Percentiles rank a stretch among this genome's conserved stretches.
Evolutionary conservation across 257 asterid genomes (phyloP).

Genomic region (Linaria vulgaris): DNA sequence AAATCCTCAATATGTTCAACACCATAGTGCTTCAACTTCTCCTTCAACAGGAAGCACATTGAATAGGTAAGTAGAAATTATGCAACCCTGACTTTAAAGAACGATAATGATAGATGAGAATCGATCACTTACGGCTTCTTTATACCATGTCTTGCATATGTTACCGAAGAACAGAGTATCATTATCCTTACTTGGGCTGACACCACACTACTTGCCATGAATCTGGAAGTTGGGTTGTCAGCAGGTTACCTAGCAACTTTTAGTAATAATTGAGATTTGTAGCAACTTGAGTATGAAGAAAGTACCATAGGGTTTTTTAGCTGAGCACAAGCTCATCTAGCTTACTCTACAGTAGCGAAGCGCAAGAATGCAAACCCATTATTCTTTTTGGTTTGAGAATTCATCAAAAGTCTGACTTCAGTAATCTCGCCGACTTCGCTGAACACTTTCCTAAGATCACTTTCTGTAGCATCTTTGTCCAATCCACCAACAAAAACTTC

Average conservation of each 20-base stretch:
- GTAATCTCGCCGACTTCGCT: constrained; percentile 87
- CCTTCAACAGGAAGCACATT: too few relatives aligned
- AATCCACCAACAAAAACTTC: constrained; percentile 96
- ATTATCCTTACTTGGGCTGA: constrained; percentile 96
- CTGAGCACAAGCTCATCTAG: constrained; percentile 81
- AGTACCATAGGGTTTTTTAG: constrained; percentile 91
- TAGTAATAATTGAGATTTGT: constrained; percentile 27
- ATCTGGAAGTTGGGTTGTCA: constrained; percentile 74
- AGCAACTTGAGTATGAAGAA: constrained; percentile 41
- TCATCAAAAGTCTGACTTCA: constrained; percentile 97
- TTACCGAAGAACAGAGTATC: constrained; percentile 95
- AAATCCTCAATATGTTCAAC: too few relatives aligned
- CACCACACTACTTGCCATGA: constrained; percentile 97
- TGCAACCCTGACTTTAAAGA: too few relatives aligned
- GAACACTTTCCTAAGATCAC: constrained; percentile 84
- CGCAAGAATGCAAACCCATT: constrained; percentile 98
- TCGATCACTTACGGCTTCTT: too few relatives aligned
- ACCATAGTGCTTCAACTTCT: too few relatives aligned
- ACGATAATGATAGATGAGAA: constrained; percentile 32
- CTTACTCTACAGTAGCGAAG: constrained; percentile 93
- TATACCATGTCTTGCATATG: too few relatives aligned
- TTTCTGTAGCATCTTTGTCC: constrained; percentile 97
- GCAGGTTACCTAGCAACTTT: constrained; percentile 32
- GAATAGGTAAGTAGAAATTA: too few relatives aligned
- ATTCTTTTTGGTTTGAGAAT: constrained; percentile 91